Base-by-base conservation (phyloP, 495 filamentous ascomycete species). In the Glarea lozoyensis region DNA sequence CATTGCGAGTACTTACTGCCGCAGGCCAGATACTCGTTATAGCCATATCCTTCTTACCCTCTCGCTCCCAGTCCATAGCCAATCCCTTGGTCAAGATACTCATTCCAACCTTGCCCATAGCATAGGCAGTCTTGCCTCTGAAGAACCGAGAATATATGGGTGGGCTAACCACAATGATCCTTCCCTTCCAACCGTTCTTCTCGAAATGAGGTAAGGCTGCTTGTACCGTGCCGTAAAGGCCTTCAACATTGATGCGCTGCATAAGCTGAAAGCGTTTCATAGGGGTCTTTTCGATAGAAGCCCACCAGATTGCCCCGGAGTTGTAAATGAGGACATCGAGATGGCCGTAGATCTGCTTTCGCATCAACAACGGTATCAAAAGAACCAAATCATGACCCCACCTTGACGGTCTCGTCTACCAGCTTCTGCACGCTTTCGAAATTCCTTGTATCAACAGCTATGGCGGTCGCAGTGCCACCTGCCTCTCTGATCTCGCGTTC, bases 61-160 rank as follows among this genome's bases (percentile, higher is more conserved):
- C 72, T 39, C 86, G 56, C 44, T 77, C 65, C 56, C 85, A 86
- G 54, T 94, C 87, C 82, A 92, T 86, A 2, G 79, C 87, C 17
- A 93, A 61, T 2, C 86, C 87, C 50, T 84, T 85, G 0, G 82
- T 83, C 27, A 93, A 53, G 12, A 89, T 82, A 58, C 75, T 81
- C 87, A 94, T 94, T 12, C 68, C 84, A 12, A 89, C 76, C 56
- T 94, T 94, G 39, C 84, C 83, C 69, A 92, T 81, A 0, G 87
- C 86, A 64, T 93, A 93, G 13, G 81, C 84, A 1, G 84, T 86
- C 71, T 94, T 93, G 9, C 87, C 87, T 2, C 84, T 59, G 54
- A 90, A 89, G 58, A 93, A 93, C 13, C 87, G 69, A 35, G 73
- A 81, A 53, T 93, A 93, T 42, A 94, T 88, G 0, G 87, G 87